These are phyloP conservation scores for Neonectria faginata DNA, from an alignment of 2,329 filamentous ascomycete genomes.

Conservation along the genomic window DNA sequence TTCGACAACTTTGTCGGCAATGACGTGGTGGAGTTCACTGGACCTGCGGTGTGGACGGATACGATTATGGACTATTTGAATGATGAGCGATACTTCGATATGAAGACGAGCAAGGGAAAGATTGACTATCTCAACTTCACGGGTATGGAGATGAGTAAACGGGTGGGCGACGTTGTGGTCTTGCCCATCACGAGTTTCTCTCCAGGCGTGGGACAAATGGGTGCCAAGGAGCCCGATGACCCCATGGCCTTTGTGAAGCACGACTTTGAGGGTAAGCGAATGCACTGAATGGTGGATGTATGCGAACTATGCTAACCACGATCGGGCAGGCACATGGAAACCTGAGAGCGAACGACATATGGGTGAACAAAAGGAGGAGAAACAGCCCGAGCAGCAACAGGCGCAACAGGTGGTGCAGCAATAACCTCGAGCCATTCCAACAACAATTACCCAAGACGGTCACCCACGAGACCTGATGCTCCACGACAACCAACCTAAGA, in stretches of 20 bases:
- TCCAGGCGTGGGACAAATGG: constrained; percentile 94
- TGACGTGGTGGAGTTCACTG: constrained; percentile 92
- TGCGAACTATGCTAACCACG: constrained; percentile 11
- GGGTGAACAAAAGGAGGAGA: constrained; percentile 57
- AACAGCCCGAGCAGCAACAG: constrained; percentile 28
- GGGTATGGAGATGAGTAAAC: constrained; percentile 83
- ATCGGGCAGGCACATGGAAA: constrained; percentile 76
- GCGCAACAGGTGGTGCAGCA: constrained; percentile 38
- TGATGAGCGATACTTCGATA: constrained; percentile 87
- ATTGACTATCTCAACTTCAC: constrained; percentile 93
- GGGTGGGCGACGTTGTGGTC: constrained; percentile 92
- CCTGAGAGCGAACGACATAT: constrained; percentile 78
- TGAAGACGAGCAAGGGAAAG: constrained; percentile 74
- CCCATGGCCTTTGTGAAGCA: constrained; percentile 98
- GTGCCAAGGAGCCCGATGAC: constrained; percentile 86
- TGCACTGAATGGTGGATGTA: background rate
- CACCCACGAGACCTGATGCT: constrained; percentile 42
- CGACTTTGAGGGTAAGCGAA: constrained; percentile 84
- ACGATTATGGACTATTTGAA: constrained; percentile 94
- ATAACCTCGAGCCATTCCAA: constrained; percentile 29
- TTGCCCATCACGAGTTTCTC: constrained; percentile 98
- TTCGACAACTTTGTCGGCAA: constrained; percentile 72
- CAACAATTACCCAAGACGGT: constrained; percentile 20
- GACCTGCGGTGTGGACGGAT: constrained; percentile 95
- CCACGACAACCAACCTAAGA: constrained; percentile 40